Conservation (phyloP, 2,329 filamentous ascomycete species). For the Cytospora paraplurivora region DNA sequence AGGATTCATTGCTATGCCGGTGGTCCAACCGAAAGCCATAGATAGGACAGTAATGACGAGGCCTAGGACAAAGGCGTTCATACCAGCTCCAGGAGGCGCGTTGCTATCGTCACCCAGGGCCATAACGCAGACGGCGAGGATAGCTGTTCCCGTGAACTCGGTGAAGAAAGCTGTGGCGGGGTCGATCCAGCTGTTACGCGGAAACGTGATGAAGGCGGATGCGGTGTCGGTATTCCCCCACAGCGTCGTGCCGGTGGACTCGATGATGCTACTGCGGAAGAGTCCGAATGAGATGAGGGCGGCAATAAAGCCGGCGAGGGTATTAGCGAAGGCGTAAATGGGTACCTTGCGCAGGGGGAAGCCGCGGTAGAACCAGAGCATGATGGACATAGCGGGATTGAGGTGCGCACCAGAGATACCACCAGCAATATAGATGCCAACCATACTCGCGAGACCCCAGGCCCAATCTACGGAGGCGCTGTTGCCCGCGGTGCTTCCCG, state of each 20-base stretch:
- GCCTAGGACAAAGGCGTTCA: slow-evolving; percentile 53
- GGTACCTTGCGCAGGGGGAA: slow-evolving; percentile 55
- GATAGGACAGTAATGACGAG: slow-evolving; percentile 42
- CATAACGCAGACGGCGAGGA: slow-evolving; percentile 46
- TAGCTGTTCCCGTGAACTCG: slow-evolving; percentile 47
- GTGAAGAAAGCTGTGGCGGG: slow-evolving; percentile 47
- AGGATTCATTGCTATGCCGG: slow-evolving; percentile 51
- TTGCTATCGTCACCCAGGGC: slow-evolving; percentile 50
- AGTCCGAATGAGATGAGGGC: slow-evolving; percentile 48
- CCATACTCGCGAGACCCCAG: slow-evolving; percentile 59
- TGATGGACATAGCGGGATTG: slow-evolving; percentile 46
- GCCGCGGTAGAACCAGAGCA: slow-evolving; percentile 52
- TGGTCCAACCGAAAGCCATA: slow-evolving; percentile 49
- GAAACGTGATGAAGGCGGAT: slow-evolving; percentile 47
- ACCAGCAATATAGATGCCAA: slow-evolving; percentile 50
- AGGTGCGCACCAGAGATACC: slow-evolving; percentile 50
- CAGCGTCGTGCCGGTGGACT: slow-evolving; percentile 29
- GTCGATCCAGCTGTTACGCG: slow-evolving; percentile 43
- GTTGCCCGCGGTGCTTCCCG: slow-evolving; percentile 39
- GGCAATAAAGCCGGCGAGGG: slow-evolving; percentile 54
- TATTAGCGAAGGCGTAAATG: slow-evolving; percentile 53
- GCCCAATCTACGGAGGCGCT: slow-evolving; percentile 47
- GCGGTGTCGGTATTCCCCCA: slow-evolving; percentile 37
- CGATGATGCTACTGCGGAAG: slow-evolving; percentile 42
- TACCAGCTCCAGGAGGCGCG: slow-evolving; percentile 50